Evolutionary conservation across 1,284 basidiomycete species (phyloP).

Genomic region (Jaminaea rosea): DNA sequence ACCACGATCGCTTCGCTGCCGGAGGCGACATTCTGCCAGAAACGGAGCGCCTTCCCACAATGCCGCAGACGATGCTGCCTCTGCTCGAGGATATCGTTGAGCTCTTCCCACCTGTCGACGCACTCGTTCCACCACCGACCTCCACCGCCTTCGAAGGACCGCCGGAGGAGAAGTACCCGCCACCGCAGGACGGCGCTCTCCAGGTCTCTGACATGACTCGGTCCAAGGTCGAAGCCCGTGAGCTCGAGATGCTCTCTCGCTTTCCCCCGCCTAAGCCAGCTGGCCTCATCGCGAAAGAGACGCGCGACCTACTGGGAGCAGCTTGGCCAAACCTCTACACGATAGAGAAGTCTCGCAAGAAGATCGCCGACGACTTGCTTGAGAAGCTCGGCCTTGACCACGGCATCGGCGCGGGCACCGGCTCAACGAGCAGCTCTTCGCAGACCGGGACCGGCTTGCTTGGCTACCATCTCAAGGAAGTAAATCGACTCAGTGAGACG

Average conservation of each 20-base stretch:
- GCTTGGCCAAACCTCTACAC: conserved; percentile 38
- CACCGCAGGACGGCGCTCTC: conserved; percentile 10
- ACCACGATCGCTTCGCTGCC: conserved; percentile 28
- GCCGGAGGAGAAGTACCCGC: conserved; percentile 2
- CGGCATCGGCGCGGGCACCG: conserved; percentile 23
- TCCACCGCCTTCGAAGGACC: background rate
- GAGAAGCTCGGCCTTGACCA: conserved; percentile 27
- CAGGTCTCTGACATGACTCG: conserved; percentile 6
- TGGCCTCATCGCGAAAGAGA: conserved; percentile 21
- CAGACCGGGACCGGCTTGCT: conserved; percentile 29
- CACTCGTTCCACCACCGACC: conserved; percentile 11
- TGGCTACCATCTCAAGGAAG: conserved; percentile 25
- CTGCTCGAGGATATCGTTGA: conserved; percentile 28
- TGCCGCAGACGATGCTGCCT: conserved; percentile 37
- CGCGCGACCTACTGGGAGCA: conserved; percentile 28
- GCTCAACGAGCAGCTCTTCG: conserved; percentile 6
- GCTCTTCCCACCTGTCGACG: conserved; percentile 26
- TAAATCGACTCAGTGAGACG: conserved; percentile 17
- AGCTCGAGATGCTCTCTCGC: conserved; percentile 2
- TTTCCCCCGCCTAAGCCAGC: background rate
- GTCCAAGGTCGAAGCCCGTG: conserved; percentile 6
- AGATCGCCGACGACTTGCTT: conserved; percentile 33
- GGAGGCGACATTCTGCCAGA: conserved; percentile 34
- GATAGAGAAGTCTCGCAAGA: conserved; percentile 26
- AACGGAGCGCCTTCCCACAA: conserved; percentile 34